Evolutionary conservation across 2,329 filamentous ascomycete genomes (phyloP), one percentile per base, ranked within the genome.

Genomic region (Dryadomyces quercus-mongolicae): DNA sequence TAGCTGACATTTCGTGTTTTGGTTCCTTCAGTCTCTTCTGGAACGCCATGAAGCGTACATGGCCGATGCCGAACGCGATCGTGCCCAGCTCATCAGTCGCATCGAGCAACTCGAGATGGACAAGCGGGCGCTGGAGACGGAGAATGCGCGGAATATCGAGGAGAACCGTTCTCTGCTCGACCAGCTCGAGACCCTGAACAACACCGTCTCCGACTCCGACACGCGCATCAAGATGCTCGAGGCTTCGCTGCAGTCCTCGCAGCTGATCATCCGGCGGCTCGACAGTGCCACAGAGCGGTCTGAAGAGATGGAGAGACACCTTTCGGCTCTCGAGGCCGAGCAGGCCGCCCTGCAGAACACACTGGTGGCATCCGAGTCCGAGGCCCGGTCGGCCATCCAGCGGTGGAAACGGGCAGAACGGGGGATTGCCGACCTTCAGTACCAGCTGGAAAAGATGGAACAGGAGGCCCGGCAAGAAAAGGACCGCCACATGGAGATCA

Each of bases 11-110:
- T 78, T 53, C n/a, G n/a, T n/a, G n/a, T n/a, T n/a, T n/a, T n/a
- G n/a, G n/a, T n/a, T 38, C 13, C 70, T 85, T 56, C 83, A 97
- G 93, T 90, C 90, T 57, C 77, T 98, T 55, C 81, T 98, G 45
- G 82, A 86, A 60, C 86, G 92, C 63, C 91, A 98, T 78, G 91
- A 97, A 74, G 83, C 87, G 56, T 96, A 95, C 70, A 92, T 96
- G 77, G 85, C 85, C 61, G 89, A 95, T 68, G 89, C 91, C 56
- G 90, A 95, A 73, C 82, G 83, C 62, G 90, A 96, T 67, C 86
- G 91, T 57, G 73, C 76, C 57, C 80, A 84, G 57, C 82, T 96
- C 70, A 77, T 80, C 47, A 69, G 74, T 49, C 86, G 80, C 58
- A 90, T 96, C 65, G 84, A 86, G 62, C 77, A 77, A 59, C 76